These are phyloP conservation scores for Dalechampia spathulata DNA, from an alignment of 441 rosid genomes.

Conservation along the genomic window DNA sequence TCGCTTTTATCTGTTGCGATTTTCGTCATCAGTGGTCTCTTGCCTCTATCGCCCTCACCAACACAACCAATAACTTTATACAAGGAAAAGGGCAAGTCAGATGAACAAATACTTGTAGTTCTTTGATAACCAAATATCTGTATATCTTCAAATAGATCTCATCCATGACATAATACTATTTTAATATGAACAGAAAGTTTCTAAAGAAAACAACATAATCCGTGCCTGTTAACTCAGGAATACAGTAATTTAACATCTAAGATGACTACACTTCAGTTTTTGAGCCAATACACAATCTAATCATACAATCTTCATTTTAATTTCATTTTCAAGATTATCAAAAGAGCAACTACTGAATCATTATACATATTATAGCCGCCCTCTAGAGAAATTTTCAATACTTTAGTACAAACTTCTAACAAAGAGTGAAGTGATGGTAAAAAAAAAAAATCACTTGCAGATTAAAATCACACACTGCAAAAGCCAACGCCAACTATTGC, in stretches of 20 bases:
- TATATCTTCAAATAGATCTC: no score
- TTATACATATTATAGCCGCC: background rate
- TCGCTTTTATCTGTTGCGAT: slow-evolving; percentile 93
- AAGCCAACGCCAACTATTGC: background rate
- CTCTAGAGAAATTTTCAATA: background rate
- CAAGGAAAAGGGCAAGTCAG: slow-evolving; percentile 17
- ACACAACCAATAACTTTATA: slow-evolving; percentile 69
- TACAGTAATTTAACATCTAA: background rate
- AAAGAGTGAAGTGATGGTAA: background rate
- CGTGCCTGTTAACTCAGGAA: background rate
- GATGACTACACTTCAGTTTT: background rate
- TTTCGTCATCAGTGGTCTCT: slow-evolving; percentile 82
- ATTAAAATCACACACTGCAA: background rate
- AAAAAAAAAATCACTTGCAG: background rate
- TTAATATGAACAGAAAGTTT: no score
- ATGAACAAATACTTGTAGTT: background rate
- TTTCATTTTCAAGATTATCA: slow-evolving; percentile 1
- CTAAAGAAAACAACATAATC: background rate
- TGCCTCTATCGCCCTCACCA: slow-evolving; percentile 80
- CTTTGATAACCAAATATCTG: background rate
- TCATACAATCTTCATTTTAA: no score
- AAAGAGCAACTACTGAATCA: background rate
- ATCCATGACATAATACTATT: no score
- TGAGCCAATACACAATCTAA: background rate
- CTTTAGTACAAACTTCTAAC: background rate